phyloP scores from a whole-genome alignment of 192 early-diverging fungal genomes.

The Coemansia sp. region DNA sequence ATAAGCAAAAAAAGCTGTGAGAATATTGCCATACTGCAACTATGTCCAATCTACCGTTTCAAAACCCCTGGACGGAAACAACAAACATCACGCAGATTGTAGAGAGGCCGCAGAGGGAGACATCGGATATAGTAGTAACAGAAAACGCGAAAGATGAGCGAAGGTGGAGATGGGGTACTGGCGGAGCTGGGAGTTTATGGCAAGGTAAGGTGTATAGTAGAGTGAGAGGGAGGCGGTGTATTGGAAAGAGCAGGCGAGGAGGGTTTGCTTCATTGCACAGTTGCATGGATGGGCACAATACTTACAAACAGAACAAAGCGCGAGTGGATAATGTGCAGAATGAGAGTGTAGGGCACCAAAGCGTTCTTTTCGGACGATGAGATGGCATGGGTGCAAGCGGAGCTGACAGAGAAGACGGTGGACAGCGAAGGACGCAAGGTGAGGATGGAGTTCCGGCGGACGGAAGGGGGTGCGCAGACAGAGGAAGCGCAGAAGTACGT shows the following conservation, averaged over 20 bases:
- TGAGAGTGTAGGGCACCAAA: slow-evolving; percentile 28
- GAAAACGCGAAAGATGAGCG: neutral
- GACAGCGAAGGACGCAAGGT: slow-evolving; percentile 24
- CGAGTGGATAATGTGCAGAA: neutral
- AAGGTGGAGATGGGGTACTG: slow-evolving; percentile 18
- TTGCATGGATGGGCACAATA: neutral
- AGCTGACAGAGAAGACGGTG: slow-evolving; percentile 36
- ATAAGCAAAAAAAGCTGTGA: too few species aligned
- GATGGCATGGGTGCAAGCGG: slow-evolving; percentile 39
- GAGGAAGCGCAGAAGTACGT: slow-evolving; percentile 14
- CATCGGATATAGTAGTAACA: neutral
- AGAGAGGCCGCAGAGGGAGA: too few species aligned
- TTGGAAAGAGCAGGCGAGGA: neutral
- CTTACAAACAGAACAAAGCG: too few species aligned
- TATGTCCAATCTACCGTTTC: too few species aligned
- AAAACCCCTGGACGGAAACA: too few species aligned
- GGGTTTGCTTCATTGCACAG: neutral
- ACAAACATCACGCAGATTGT: too few species aligned
- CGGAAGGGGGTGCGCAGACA: neutral
- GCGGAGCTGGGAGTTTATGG: slow-evolving; percentile 45
- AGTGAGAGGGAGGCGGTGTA: neutral
- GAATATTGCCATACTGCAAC: too few species aligned
- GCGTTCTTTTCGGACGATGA: slow-evolving; percentile 43
- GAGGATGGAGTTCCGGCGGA: slow-evolving; percentile 30
- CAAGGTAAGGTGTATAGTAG: slow-evolving; percentile 27